Evolutionary conservation across 148 eudicot genomes (phyloP).

Genomic region (Salicornia ramosissima): DNA sequence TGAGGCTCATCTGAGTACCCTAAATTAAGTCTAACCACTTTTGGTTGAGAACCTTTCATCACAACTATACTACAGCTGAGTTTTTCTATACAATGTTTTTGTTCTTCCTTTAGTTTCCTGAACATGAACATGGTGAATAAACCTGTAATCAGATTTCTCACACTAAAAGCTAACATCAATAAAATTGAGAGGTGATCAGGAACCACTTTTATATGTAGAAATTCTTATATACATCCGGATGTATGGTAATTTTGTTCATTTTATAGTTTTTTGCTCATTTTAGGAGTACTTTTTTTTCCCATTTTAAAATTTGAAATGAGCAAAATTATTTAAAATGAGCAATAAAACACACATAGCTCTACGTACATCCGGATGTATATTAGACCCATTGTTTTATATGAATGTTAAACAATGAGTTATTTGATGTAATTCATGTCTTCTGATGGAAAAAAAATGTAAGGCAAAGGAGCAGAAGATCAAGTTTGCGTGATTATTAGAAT

Average conservation of each 20-base stretch:
- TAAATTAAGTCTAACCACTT: constrained; percentile 72
- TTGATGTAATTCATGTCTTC: neutral
- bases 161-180: too few relatives aligned
- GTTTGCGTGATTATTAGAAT: constrained; percentile 8
- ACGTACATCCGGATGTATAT: too few relatives aligned
- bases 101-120: constrained; percentile 79
- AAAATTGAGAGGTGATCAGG: too few relatives aligned
- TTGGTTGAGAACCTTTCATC: constrained; percentile 75
- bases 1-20: constrained; percentile 50
- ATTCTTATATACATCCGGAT: too few relatives aligned
- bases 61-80: constrained; percentile 76
- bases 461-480: neutral
- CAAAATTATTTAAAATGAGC: too few relatives aligned
- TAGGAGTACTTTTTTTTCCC: too few relatives aligned
- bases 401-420: neutral
- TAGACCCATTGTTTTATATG: too few relatives aligned
- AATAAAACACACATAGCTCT: too few relatives aligned
- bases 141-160: neutral
- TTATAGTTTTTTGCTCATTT: too few relatives aligned
- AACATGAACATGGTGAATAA: neutral
- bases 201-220: too few relatives aligned
- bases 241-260: too few relatives aligned
- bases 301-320: too few relatives aligned
- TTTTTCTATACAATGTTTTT: constrained; percentile 74
- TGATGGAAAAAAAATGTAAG: neutral